Evolutionary conservation across 768 basidiomycete genomes (phyloP), one percentile per base, ranked within the genome.

Genomic region (Fomitopsis serialis): DNA sequence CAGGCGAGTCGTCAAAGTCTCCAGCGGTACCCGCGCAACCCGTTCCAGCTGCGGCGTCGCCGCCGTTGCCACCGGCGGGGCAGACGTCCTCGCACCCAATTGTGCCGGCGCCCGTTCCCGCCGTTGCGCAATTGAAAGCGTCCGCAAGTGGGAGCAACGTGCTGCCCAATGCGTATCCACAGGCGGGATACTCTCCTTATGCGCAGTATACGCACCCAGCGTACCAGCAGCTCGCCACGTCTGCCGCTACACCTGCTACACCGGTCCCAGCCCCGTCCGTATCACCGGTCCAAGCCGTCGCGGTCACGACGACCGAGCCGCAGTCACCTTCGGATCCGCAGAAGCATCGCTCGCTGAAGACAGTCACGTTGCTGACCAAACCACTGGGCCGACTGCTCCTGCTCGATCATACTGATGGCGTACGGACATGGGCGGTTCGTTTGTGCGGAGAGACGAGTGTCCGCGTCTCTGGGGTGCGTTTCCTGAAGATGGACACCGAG

Each of bases 351-450:
- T 58, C 48, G 50, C 68, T 89, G 54, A 79, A 77, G 56, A 73
- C 72, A 36, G 73, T 86, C 34, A 72, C 65, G n/a, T 63, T 86
- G 52, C 70, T 68, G 36, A 76, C 82, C n/a, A 72, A 82, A 45
- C 89, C 89, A 11, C 70, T 68, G 10, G 82, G 79, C 27, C 74
- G 90, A 37, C 70, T 70, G 19, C 67, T 92, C 36, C 70, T 70
- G 27, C 70, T 92, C 27, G 82, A 89, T 60, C 70, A 81, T 52
- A 74, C 74, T 42, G 86, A 89, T 49, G 87, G 89, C 3, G 90
- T 92, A 45, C 81, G 78, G 62, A 79, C 70, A 34, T 92, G 90
- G 90, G 79, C 81, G 3, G 71, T 89, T 66, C 75, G 82, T 45
- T 73, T 91, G 32, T 72, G 73, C 10, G 76, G 74, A 9, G 90